phyloP scores from a whole-genome alignment of 768 basidiomycete species.

The Tricholoma flavovirens region DNA sequence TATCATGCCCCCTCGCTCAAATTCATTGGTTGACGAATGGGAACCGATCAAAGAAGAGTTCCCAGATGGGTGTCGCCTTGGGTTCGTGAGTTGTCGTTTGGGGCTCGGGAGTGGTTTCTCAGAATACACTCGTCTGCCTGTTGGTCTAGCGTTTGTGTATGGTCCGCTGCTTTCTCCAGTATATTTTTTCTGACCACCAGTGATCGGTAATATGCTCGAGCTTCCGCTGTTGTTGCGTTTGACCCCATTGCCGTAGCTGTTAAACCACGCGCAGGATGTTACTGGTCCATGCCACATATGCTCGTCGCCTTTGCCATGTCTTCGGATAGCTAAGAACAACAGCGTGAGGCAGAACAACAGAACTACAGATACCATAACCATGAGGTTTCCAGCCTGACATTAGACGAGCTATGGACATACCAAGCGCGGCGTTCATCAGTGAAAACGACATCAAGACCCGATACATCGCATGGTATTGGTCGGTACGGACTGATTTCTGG shows the following conservation, averaged over 20 bases:
- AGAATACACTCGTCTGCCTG: conserved; percentile 5
- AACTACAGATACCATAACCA: conserved; percentile 19
- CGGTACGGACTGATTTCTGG: conserved; percentile 58
- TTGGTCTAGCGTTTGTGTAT: conserved; percentile 15
- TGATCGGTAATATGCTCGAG: conserved; percentile 35
- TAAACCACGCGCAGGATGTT: conserved; percentile 71
- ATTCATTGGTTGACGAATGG: conserved; percentile 23
- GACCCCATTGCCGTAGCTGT: conserved; percentile 37
- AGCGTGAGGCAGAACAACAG: conserved; percentile 32
- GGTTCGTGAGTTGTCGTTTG: conserved; percentile 15
- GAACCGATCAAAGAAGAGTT: conserved; percentile 29
- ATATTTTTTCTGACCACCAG: conserved; percentile 7
- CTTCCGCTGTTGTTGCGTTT: conserved; percentile 30
- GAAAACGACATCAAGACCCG: conserved; percentile 77
- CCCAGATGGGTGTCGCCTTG: conserved; percentile 25
- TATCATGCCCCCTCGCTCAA: conserved; percentile 38
- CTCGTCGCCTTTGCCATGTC: conserved; percentile 39
- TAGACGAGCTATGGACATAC: conserved; percentile 33
- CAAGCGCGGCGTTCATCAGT: conserved; percentile 66
- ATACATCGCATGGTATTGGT: conserved; percentile 87
- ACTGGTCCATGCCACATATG: conserved; percentile 69
- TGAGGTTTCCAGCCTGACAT: not conserved
- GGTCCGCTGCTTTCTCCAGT: conserved; percentile 8
- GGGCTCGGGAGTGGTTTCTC: conserved; percentile 22
- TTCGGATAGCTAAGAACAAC: conserved; percentile 35